Base-by-base conservation (phyloP, 176 grass and related monocot species). In the Eragrostis curvula region DNA sequence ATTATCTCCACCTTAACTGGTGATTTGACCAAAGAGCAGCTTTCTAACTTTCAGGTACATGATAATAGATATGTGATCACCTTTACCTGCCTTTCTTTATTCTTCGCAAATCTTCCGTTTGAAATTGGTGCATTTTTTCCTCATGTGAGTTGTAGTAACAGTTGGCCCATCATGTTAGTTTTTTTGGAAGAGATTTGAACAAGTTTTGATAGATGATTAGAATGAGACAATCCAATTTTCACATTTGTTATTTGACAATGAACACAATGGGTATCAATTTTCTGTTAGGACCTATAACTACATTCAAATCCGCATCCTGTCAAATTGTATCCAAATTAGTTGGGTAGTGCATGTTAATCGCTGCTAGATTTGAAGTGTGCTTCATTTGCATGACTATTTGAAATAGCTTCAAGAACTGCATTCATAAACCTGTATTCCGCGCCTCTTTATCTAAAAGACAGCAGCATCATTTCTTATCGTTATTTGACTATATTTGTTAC, bases 31-130 rank as follows among this genome's bases (percentile, higher is more conserved):
- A 95, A 92, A 67, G 87, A 92, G 83, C 84, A 92, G 15, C 89
- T 94, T 55, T 89, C 92, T 20, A 81, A 85, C 50, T 94, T 89
- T 45, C 92, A 94, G 89, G 92, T 94, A 28, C 5, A 51, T 61
- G 43, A 85, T 51, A 62, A 32, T 41, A 17, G 28, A 18, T 36
- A 1, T 32, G 8, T 82, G 6, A 49, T 70, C 28, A 32, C 14
- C 28, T 32, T 64, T 12, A 12, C 13, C 14, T 64, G 27, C 14
- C 0, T 80, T 68, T 52, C 2, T 12, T 36, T 51, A 8, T 51
- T 65, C 21, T 32, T 80, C 40, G 24, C 24, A 24, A 25, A 13
- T 29, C 39, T 67, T 43, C 36, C 3, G 18, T 42, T 20, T 11
- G 9, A 63, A 29, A 25, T 63, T 15, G 13, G 32, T 67, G 32